Evolutionary conservation across 768 basidiomycete species (phyloP), one percentile per base, ranked within the genome.

Genomic region (Pisolithus albus): DNA sequence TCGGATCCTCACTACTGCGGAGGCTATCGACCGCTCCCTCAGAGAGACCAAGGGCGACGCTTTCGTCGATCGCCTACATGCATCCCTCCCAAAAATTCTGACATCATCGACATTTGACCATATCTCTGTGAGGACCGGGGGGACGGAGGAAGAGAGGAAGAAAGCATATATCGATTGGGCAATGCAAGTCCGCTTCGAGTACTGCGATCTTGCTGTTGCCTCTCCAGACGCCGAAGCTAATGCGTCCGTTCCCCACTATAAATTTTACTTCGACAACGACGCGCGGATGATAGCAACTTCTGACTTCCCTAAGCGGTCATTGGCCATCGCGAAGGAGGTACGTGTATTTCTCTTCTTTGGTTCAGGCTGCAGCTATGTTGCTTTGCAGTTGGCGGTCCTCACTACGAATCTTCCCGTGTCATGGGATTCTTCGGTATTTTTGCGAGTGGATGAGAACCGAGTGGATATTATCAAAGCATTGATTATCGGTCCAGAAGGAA

Each of bases 321-420:
- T 96, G 52, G 93, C 93, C 9, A 96, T 97, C 55, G 94, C 94
- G 4, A 97, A 96, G 70, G 92, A 95, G 80, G 88, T 86, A 61
- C 21, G n/a, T 24, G 49, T n/a, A 19, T 19, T 42, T 45, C 34
- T 40, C 8, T 19, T 16, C 49, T 38, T 28, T 11, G 7, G 26
- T 18, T 47, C 8, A 24, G 13, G 52, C 52, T 7, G 58, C 53
- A 57, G 16, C 58, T 34, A 54, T 30, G 50, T 48, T 34, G 46
- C 54, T 53, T n/a, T 56, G 38, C 54, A 92, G 91, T 83, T 96
- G 54, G 92, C 94, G 2, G 90, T 94, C 37, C 77, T 97, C 48
- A 92, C 92, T 2, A 93, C 92, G 10, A 94, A 92, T 63, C 73
- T 97, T 23, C 94, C 94, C n/a, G 85, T 92, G 13, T 86, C 90